phyloP scores from a whole-genome alignment of 2,329 filamentous ascomycete genomes.

The Alternaria novae-zelandiae region DNA sequence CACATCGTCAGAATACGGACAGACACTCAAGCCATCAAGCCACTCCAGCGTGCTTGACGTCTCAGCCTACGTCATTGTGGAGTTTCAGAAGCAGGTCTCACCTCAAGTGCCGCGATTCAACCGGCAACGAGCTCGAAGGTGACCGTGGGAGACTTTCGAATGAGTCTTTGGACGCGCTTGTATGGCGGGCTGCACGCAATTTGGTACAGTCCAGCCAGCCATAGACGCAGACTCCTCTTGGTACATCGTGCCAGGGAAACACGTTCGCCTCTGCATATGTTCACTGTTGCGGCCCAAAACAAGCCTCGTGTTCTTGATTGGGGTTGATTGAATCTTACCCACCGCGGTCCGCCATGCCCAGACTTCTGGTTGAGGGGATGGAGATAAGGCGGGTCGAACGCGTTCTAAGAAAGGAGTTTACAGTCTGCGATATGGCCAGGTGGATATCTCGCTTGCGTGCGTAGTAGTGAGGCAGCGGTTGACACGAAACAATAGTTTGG shows the following conservation, averaged over 20 bases:
- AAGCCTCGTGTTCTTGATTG: conserved; percentile 28
- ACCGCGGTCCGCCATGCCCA: conserved; percentile 22
- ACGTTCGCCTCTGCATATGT: conserved; percentile 11
- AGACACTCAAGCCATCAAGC: neutral
- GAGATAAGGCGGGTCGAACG: conserved; percentile 10
- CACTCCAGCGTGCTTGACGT: neutral
- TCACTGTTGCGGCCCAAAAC: conserved; percentile 6
- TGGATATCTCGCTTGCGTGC: neutral
- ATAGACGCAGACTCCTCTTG: neutral
- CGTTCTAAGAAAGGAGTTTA: conserved; percentile 6
- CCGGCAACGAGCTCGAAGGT: neutral
- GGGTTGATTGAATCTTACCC: conserved; percentile 24
- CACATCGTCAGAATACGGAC: neutral
- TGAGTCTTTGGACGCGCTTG: neutral
- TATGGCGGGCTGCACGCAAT: neutral
- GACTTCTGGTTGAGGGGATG: conserved; percentile 2
- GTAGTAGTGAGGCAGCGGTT: neutral
- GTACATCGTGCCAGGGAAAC: neutral
- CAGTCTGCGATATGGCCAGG: neutral
- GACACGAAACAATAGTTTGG: conserved; percentile 35
- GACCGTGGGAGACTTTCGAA: neutral
- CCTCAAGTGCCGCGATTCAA: neutral
- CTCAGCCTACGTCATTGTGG: neutral
- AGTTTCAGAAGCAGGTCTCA: neutral
- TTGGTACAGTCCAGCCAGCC: neutral